A percentile compares a stretch with the other conserved stretches of the same genome.
Conservation (phyloP, 2,329 filamentous ascomycete species). For the Penicillium decumbens region DNA sequence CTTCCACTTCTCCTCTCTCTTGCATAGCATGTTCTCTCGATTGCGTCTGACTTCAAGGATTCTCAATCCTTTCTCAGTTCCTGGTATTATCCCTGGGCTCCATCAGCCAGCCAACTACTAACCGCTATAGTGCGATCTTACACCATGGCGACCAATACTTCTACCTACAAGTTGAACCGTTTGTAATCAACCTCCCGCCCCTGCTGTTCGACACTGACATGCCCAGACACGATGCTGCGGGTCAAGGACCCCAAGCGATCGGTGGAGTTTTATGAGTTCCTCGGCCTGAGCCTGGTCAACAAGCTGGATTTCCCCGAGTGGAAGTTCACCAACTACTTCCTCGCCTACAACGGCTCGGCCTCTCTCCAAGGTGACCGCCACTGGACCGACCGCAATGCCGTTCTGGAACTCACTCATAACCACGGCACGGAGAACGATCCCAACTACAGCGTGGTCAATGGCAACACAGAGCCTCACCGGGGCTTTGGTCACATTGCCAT, state of each 20-base stretch:
- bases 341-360: conserved; percentile 75
- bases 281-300: conserved; percentile 80
- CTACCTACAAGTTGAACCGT: conserved; percentile 63
- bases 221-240: conserved; percentile 64
- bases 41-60: conserved; percentile 22
- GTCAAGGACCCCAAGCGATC: conserved; percentile 89
- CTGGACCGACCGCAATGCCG: conserved; percentile 77
- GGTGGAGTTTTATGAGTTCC: conserved; percentile 88
- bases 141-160: conserved; percentile 55
- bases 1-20: conserved; percentile 2
- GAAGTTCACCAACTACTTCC: conserved; percentile 94
- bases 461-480: conserved; percentile 81
- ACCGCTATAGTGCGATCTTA: conserved; percentile 24
- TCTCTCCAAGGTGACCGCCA: conserved; percentile 69
- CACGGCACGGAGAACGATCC: conserved; percentile 86
- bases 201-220: background rate
- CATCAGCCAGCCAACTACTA: conserved; percentile 12
- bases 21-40: conserved; percentile 22
- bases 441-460: conserved; percentile 75
- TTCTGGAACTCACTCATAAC: conserved; percentile 79
- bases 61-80: conserved; percentile 21
- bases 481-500: conserved; percentile 86
- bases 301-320: conserved; percentile 77
- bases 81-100: conserved; percentile 10
- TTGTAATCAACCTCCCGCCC: conserved; percentile 29